phyloP scores from a whole-genome alignment of 129 eudicot species.

The Chrysanthemum seticuspe region DNA sequence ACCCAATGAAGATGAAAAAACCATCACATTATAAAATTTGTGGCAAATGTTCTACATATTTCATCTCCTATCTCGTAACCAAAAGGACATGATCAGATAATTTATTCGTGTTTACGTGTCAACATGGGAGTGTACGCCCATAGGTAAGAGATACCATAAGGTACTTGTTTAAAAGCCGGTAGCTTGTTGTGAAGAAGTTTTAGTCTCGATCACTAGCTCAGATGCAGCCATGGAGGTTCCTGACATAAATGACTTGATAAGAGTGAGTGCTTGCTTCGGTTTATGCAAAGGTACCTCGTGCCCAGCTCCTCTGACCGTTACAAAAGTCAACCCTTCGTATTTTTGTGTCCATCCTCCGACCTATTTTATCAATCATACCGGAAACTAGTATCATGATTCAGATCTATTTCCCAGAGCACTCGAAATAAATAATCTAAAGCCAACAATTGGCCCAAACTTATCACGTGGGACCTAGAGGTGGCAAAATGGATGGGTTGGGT shows the following conservation, averaged over 20 bases:
- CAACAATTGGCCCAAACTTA: background rate
- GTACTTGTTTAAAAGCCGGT: conserved; percentile 22
- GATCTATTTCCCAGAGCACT: background rate
- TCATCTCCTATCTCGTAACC: conserved; percentile 12
- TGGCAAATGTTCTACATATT: background rate
- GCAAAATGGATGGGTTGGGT: background rate
- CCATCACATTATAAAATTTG: conserved; percentile 10
- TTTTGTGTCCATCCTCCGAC: conserved; percentile 89
- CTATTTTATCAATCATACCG: conserved; percentile 30
- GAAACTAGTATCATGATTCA: conserved; percentile 3
- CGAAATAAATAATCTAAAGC: background rate
- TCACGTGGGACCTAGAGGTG: conserved; percentile 3
- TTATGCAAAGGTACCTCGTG: conserved; percentile 90
- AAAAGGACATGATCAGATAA: conserved; percentile 5
- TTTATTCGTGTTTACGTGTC: conserved; percentile 15
- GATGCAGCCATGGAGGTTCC: conserved; percentile 64
- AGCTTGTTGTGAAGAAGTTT: conserved; percentile 26
- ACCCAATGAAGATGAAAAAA: conserved; percentile 6
- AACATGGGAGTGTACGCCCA: background rate
- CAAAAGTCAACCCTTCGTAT: conserved; percentile 79
- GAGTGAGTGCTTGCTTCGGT: conserved; percentile 74
- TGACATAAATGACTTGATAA: conserved; percentile 58
- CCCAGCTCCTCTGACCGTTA: conserved; percentile 87
- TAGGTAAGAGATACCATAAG: background rate
- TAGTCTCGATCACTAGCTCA: conserved; percentile 30